Conservation (phyloP, 2,329 filamentous ascomycete species). For the Talaromyces sp. region DNA sequence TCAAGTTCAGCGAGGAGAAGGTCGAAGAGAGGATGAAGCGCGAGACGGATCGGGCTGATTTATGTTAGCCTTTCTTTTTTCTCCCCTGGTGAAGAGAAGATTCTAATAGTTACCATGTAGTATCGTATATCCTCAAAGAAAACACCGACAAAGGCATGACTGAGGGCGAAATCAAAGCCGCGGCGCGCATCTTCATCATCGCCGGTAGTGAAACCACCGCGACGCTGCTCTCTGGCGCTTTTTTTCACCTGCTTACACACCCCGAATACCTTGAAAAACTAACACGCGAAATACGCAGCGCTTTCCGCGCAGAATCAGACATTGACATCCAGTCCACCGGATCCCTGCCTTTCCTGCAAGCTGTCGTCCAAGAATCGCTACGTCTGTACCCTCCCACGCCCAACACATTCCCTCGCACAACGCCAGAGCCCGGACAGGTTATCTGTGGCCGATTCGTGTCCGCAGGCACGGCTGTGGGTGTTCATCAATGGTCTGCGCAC, state of each 20-base stretch:
- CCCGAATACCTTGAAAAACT: constrained; percentile 16
- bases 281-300: constrained; percentile 17
- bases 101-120: neutral
- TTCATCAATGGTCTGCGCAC: constrained; percentile 45
- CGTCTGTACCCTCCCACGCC: constrained; percentile 38
- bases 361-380: constrained; percentile 43
- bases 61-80: constrained; percentile 7
- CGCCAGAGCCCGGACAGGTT: constrained; percentile 1
- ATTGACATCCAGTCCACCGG: constrained; percentile 27
- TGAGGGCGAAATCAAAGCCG: constrained; percentile 18
- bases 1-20: constrained; percentile 17
- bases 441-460: constrained; percentile 5
- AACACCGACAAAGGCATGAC: constrained; percentile 16
- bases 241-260: constrained; percentile 24
- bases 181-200: constrained; percentile 26
- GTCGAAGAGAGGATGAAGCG: constrained; percentile 17
- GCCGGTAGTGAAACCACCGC: constrained; percentile 38
- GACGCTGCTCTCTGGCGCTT: constrained; percentile 33
- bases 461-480: constrained; percentile 36
- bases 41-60: constrained; percentile 18
- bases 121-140: constrained; percentile 20
- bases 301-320: constrained; percentile 17
- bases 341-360: constrained; percentile 36
- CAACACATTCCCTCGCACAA: neutral
- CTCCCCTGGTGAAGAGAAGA: too few species aligned